phyloP scores from a whole-genome alignment of 78 protist species.

The Dictyostelium capitatum region DNA sequence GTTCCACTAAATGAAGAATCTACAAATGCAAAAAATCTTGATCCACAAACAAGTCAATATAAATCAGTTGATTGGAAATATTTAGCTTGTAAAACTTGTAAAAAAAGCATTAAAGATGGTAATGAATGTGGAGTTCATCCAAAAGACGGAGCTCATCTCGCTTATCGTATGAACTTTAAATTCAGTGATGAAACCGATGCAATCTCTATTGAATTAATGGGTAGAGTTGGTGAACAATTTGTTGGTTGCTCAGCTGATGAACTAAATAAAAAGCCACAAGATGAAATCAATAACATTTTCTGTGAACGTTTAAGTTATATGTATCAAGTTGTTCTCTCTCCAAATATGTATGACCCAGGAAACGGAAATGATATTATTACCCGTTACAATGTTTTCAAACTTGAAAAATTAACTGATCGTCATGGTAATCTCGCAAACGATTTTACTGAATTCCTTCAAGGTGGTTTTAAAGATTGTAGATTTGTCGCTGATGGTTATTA shows the following conservation, averaged over 20 bases:
- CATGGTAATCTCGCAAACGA: neutral
- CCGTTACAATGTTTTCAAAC: neutral
- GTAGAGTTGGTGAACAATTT: neutral
- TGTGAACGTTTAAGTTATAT: too few relatives aligned
- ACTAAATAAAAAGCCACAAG: neutral
- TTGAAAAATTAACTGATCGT: too few relatives aligned
- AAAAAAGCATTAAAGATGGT: neutral
- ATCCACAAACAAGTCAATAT: neutral
- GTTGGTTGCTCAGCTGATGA: neutral
- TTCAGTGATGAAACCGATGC: constrained; percentile 1
- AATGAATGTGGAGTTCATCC: too few relatives aligned
- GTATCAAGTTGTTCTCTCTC: too few relatives aligned
- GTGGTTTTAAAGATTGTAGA: constrained; percentile 1
- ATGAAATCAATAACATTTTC: neutral
- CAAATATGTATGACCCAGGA: too few relatives aligned
- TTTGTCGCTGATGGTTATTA: neutral
- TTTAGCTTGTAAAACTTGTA: neutral
- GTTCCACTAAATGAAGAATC: neutral
- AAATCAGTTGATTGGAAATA: neutral
- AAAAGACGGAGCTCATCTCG: too few relatives aligned
- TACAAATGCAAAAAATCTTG: neutral
- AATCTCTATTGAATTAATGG: neutral
- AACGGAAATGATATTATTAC: too few relatives aligned
- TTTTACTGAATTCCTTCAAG: neutral
- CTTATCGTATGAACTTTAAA: neutral